Evolutionary conservation across 2,329 filamentous ascomycete species (phyloP), one percentile per base, ranked within the genome.

Genomic region (Escovopsis sp.): DNA sequence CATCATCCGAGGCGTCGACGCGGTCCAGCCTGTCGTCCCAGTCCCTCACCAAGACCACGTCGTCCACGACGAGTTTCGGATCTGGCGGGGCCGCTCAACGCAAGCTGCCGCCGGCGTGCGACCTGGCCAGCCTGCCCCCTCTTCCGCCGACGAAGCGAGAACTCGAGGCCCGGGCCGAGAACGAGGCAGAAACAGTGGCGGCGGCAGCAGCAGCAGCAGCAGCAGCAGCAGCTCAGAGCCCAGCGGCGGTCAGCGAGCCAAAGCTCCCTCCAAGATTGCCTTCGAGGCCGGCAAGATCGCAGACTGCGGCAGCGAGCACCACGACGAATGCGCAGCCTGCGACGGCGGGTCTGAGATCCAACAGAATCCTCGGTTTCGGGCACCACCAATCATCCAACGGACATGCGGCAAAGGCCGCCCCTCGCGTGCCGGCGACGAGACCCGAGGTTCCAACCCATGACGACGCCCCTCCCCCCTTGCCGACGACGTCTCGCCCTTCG

Each of bases 91-190:
- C 56, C 8, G 41, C 53, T 4, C 44, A 56, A 12, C 61, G 70
- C 40, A 72, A 65, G 35, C 50, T 78, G 16, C 70, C 74, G 3
- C 72, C 73, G 2, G 51, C 65, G 1, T 61, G 71, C 33, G 70
- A 72, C 35, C 60, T 67, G 25, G 58, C 69, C n/a, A 68, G 63
- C 34, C 56, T 78, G 10, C 73, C 72, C 1, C 62, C 66, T 10
- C 51, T 78, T 26, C 73, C 72, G 0, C 72, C 71, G 0, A 62
- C 66, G 2, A 62, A 60, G 41, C 61, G 65, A 29, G 72, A 76
- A 38, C 54, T 59, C 2, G 72, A 77, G 39, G 62, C 63, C 3
- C 36, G 40, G 31, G 26, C 39, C 3, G 35, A 33, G 10, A 36
- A 35, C 1, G 36, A 43, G 14, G 27, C 38, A 8, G 36, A 31